Percentiles rank a stretch among this genome's conserved stretches.
These are phyloP conservation scores for Nemania serpens DNA, from an alignment of 2,329 filamentous ascomycete genomes.

Conservation along the genomic window DNA sequence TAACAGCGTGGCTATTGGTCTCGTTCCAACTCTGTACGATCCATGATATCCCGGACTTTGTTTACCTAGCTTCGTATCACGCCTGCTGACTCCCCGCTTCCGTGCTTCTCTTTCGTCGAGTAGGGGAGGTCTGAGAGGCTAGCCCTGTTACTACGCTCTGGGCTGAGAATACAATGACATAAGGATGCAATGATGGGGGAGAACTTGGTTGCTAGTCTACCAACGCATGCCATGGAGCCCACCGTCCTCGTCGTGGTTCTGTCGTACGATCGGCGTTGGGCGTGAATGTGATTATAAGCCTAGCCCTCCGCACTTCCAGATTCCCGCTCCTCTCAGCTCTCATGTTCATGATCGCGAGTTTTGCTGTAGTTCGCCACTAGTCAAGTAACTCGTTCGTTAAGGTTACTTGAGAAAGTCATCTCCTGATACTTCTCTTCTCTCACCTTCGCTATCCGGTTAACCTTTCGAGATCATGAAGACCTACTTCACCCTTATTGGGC, in stretches of 20 bases:
- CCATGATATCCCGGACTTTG: slow-evolving; percentile 10
- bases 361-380: neutral
- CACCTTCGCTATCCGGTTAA: slow-evolving; percentile 8
- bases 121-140: slow-evolving; percentile 8
- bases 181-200: neutral
- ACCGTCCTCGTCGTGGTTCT: neutral
- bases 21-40: neutral
- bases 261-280: neutral
- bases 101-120: neutral
- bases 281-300: slow-evolving; percentile 20
- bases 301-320: neutral
- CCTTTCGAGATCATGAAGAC: slow-evolving; percentile 37
- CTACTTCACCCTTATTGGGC: slow-evolving; percentile 33
- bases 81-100: slow-evolving; percentile 11
- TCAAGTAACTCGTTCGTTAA: slow-evolving; percentile 42
- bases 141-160: slow-evolving; percentile 16
- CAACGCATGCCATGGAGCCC: slow-evolving; percentile 7
- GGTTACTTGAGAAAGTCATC: slow-evolving; percentile 35
- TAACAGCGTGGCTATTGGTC: slow-evolving; percentile 3
- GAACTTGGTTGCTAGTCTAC: neutral
- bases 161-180: slow-evolving; percentile 4
- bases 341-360: neutral
- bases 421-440: slow-evolving; percentile 18
- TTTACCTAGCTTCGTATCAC: slow-evolving; percentile 29
- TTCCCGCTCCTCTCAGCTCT: neutral